Evolutionary conservation across 73 alveolate genomes (phyloP).

Genomic region (Urostyla sp.): DNA sequence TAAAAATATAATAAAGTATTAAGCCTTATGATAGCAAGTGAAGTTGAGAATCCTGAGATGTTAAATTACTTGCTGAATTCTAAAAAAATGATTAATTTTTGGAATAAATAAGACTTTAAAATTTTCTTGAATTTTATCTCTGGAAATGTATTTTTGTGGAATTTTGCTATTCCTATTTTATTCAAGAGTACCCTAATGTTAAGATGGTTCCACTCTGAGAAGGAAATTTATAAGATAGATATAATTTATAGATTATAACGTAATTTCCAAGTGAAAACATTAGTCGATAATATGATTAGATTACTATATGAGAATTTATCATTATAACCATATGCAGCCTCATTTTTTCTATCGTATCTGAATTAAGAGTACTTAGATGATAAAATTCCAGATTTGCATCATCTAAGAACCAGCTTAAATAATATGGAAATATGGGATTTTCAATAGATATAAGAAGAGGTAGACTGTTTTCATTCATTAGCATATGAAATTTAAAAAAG

Average conservation of each 20-base stretch:
- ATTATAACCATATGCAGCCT: constrained; percentile 16
- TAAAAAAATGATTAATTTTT: background rate
- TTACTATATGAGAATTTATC: background rate
- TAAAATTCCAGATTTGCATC: constrained; percentile 22
- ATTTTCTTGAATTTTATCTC: constrained; percentile 3
- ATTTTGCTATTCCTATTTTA: constrained; percentile 27
- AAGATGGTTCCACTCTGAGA: constrained; percentile 35
- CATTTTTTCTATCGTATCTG: constrained; percentile 12
- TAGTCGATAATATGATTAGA: constrained; percentile 20
- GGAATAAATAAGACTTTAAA: constrained; percentile 13
- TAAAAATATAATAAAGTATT: background rate
- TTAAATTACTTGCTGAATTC: background rate
- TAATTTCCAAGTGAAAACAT: constrained; percentile 2
- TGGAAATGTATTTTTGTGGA: background rate
- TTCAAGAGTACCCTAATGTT: background rate
- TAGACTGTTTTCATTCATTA: background rate
- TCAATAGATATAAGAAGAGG: constrained; percentile 8
- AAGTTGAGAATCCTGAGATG: background rate
- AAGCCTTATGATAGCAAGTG: constrained; percentile 3
- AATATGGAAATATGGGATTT: constrained; percentile 24
- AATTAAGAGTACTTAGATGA: constrained; percentile 40
- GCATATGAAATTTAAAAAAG: constrained; percentile 9
- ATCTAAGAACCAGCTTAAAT: background rate
- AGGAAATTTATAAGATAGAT: constrained; percentile 18
- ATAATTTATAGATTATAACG: constrained; percentile 31